Base-by-base conservation (phyloP, 2,329 filamentous ascomycete species). In the Fusarium metavorans region DNA sequence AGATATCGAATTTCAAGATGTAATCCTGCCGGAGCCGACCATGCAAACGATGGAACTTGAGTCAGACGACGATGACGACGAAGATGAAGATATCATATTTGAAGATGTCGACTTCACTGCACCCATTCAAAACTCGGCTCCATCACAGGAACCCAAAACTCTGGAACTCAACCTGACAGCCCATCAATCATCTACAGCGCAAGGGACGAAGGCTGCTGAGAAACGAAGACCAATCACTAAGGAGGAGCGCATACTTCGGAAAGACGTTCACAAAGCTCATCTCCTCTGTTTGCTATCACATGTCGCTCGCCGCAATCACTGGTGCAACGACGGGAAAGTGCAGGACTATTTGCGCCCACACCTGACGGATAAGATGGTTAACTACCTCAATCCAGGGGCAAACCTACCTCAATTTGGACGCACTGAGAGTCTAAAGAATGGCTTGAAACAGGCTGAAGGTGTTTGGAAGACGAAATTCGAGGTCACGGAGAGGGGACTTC, bases 181-280 rank as follows among this genome's bases (percentile, higher is more conserved):
- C 3, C 86, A 88, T 34, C 80, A 84, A 73, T 77, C 82, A 3
- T 81, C 82, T 3, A 75, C 77, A 48, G 75, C 80, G 25, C 64
- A 80, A 58, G 45, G 73, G 50, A 83, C 82, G 58, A 80, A 78
- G 43, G 71, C 71, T 2, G 77, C 71, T 0, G 84, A 87, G 27
- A 84, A 87, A 56, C 86, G 87, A 60, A 91, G 87, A 76, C 86
- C 87, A 3, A 83, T 91, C 5, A 89, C 82, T 27, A 88, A 85
- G 71, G 86, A 86, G 23, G 90, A 92, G 75, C 88, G 85, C 71
- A 83, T 83, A 50, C 84, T 81, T 16, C 90, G 95, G 23, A 81
- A 97, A 34, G 89, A 94, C 61, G 87, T 95, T n/a, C 97, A 99
- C 82, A 97, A 96, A 82, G 87, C 92, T 71, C 95, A 99, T 83